Conservation (phyloP, 108 stramenopile genomes). For the Nitzschia putrida region DNA sequence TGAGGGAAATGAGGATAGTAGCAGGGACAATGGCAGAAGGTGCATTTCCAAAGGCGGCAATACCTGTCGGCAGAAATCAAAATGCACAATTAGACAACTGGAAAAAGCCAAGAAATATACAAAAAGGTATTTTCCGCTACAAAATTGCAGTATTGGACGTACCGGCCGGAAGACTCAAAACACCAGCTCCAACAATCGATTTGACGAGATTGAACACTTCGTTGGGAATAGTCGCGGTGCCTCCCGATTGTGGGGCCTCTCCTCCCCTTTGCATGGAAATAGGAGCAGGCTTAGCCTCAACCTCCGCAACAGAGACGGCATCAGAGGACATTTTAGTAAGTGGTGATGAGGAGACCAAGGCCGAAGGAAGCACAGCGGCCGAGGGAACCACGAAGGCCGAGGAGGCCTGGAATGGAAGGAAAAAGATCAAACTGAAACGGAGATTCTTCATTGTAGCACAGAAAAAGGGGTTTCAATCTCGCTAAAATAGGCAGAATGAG, state of each 20-base stretch:
- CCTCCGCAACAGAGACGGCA: no score
- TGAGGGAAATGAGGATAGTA: slow-evolving; percentile 62
- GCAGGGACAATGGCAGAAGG: slow-evolving; percentile 93
- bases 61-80: slow-evolving; percentile 76
- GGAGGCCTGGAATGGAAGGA: background rate
- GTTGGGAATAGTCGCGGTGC: slow-evolving; percentile 78
- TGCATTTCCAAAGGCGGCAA: slow-evolving; percentile 90
- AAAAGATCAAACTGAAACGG: background rate
- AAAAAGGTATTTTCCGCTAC: background rate
- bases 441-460: slow-evolving; percentile 11
- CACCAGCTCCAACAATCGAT: slow-evolving; percentile 91
- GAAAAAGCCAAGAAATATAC: background rate
- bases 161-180: slow-evolving; percentile 90
- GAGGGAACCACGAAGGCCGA: slow-evolving; percentile 4
- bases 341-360: background rate
- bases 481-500: background rate
- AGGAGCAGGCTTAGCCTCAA: no score
- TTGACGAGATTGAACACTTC: slow-evolving; percentile 94
- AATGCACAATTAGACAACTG: slow-evolving; percentile 19
- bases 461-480: background rate
- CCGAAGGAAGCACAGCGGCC: background rate
- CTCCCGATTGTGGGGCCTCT: slow-evolving; percentile 32
- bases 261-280: background rate
- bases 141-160: slow-evolving; percentile 35
- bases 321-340: no score